Base-by-base conservation (phyloP, 176 grass and related monocot species). In the Poa annua region DNA sequence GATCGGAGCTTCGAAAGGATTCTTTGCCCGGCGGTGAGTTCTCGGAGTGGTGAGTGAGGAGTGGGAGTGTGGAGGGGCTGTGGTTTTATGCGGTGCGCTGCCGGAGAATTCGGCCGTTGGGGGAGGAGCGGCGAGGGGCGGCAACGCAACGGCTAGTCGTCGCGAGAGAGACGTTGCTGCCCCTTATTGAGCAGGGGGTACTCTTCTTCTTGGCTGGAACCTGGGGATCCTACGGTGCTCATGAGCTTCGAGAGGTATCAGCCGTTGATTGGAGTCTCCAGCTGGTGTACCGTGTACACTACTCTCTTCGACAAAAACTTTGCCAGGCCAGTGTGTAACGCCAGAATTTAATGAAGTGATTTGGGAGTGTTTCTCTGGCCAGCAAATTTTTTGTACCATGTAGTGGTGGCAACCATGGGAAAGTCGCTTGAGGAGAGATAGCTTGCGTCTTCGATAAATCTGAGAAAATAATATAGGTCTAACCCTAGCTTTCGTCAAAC, bases 61-160 rank as follows among this genome's bases (percentile, higher is more conserved):
- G 0, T 64, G 0, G 11, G 21, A 34, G 2, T 5, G 60, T 10
- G 64, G 67, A 44, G 67, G 38, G 4, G 20, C 0, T 5, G 11
- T 4, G 33, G 20, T 39, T 56, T 76, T 76, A 76, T 57, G 52
- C 52, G 11, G 51, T 7, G 32, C 32, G 4, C 32, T 13, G 74
- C 19, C 11, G 8, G 74, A 32, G 33, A 33, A 57, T 36, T 22
- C 3, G 33, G 33, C 74, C 74, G 74, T 76, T 76, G 74, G 38
- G 36, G 19, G 5, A 5, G 32, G 74, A 20, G 52, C 74, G 74
- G 33, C 33, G 52, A 0, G 33, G 12, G 11, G 6, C 29, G 74
- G 17, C 52, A 76, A 76, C 74, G 17, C 52, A 76, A 76, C 74
- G 74, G 74, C 74, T 76, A 76, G 74, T 76, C 51, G 74, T 76